Base-by-base conservation (phyloP, 1,284 basidiomycete genomes). In the Pholiota adiposa region DNA sequence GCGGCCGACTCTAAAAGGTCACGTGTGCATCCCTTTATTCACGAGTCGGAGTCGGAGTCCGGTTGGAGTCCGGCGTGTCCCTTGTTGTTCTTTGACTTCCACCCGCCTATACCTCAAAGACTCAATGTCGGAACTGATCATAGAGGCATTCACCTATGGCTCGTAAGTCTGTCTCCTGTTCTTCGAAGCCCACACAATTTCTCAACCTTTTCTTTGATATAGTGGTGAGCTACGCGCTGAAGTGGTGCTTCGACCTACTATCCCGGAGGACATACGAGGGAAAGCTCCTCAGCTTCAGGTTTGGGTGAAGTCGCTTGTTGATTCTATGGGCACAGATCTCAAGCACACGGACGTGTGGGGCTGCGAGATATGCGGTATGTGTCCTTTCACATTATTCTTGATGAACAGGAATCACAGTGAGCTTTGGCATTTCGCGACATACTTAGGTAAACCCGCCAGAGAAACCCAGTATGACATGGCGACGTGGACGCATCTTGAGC, bases 291-390 rank as follows among this genome's bases (percentile, higher is more conserved):
- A 38, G 23, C 43, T 64, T n/a, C 1, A 48, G 2, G 27, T 51
- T 11, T 66, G 65, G 65, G 49, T 49, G 14, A 12, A 53, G 4
- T 6, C 29, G 14, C 19, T 62, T 27, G 38, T 54, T 16, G 25
- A 54, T 25, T 33, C 23, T 2, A 54, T 61, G 43, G 48, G 46
- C 2, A 40, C 12, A 2, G 66, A 67, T 29, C n/a, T 67, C 23
- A 64, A 65, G 49, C 63, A 65, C 21, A 61, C 61, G n/a, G 54
- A 58, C 19, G 51, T 56, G 7, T 67, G 64, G 66, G 19, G 33
- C 4, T 67, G 64, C 43, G 52, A 49, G 8, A 58, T 56, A 12
- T 67, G 64, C 31, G 51, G 64, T 65, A 56, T 16, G 62, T 44
- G 29, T 31, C 50, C 31, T 34, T 27, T n/a, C n/a, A n/a, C n/a